Conservation (phyloP, 345 rosid genomes). For the Dovyalis caffra region DNA sequence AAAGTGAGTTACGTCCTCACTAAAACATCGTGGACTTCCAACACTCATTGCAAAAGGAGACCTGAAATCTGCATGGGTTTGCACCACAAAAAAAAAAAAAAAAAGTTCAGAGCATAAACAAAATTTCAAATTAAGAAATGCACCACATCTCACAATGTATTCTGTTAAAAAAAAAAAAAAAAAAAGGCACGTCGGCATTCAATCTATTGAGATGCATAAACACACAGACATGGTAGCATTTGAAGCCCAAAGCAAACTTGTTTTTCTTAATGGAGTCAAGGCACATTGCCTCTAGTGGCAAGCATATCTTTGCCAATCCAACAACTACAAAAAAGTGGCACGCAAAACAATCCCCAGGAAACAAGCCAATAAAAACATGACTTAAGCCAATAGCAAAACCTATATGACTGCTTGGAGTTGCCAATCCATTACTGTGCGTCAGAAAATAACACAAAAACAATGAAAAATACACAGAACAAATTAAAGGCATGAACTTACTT, state of each 20-base stretch:
- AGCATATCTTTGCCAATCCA: background rate
- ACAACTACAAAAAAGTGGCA: too few relatives aligned
- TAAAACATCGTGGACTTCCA: conserved; percentile 51
- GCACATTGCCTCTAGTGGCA: background rate
- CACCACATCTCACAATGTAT: background rate
- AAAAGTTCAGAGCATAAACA: conserved; percentile 4
- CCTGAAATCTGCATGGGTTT: conserved; percentile 36
- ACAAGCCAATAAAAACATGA: too few relatives aligned
- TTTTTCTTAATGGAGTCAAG: background rate
- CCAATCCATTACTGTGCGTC: too few relatives aligned
- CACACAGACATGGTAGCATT: background rate
- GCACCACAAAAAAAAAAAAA: background rate
- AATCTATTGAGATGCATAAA: background rate
- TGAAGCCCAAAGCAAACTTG: background rate
- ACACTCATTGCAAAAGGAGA: conserved; percentile 41
- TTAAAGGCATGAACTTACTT: too few relatives aligned
- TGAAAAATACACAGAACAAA: too few relatives aligned
- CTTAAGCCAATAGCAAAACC: too few relatives aligned
- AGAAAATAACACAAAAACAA: too few relatives aligned
- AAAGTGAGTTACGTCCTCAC: conserved; percentile 62
- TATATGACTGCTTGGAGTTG: too few relatives aligned
- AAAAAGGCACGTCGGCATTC: background rate
- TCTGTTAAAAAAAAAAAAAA: background rate
- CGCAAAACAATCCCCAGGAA: too few relatives aligned
- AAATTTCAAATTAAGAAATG: background rate